Evolutionary conservation across 2,329 filamentous ascomycete species (phyloP).

Genomic region (Talaromyces sp.): DNA sequence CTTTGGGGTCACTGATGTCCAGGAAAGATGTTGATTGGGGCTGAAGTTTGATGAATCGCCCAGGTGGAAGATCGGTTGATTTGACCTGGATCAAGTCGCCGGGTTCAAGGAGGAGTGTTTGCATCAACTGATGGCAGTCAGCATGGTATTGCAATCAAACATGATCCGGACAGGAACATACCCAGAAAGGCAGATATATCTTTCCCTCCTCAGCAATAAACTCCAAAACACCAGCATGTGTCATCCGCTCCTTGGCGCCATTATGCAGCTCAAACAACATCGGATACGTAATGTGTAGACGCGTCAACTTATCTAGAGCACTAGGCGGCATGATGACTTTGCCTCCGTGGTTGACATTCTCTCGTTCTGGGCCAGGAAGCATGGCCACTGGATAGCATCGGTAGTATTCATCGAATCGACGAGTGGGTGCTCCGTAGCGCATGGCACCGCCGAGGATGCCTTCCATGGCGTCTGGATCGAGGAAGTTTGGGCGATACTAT

Average conservation of each 20-base stretch:
- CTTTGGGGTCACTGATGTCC: slow-evolving; percentile 95
- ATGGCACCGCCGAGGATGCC: slow-evolving; percentile 56
- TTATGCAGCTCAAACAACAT: slow-evolving; percentile 97
- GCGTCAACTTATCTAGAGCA: slow-evolving; percentile 92
- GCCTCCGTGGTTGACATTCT: slow-evolving; percentile 90
- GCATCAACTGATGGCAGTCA: slow-evolving; percentile 71
- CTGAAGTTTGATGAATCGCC: slow-evolving; percentile 92
- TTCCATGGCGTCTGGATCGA: slow-evolving; percentile 53
- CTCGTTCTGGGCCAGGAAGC: slow-evolving; percentile 85
- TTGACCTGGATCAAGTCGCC: slow-evolving; percentile 95
- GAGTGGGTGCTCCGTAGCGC: slow-evolving; percentile 52
- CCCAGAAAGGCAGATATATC: slow-evolving; percentile 94
- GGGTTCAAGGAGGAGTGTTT: slow-evolving; percentile 81
- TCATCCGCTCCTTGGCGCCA: slow-evolving; percentile 73
- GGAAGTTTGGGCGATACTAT: slow-evolving; percentile 50
- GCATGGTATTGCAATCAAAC: neutral
- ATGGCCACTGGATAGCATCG: slow-evolving; percentile 94
- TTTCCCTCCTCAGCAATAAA: slow-evolving; percentile 97
- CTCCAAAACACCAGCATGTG: slow-evolving; percentile 92
- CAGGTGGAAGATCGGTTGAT: slow-evolving; percentile 86
- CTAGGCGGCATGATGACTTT: slow-evolving; percentile 98
- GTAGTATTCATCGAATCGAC: slow-evolving; percentile 98
- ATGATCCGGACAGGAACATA: slow-evolving; percentile 42
- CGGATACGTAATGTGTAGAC: slow-evolving; percentile 94
- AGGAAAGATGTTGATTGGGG: slow-evolving; percentile 91